Percentiles rank a stretch among this genome's conserved stretches.
Conservation (phyloP, 177 flowering plant genomes). For the Tripterygium wilfordii region DNA sequence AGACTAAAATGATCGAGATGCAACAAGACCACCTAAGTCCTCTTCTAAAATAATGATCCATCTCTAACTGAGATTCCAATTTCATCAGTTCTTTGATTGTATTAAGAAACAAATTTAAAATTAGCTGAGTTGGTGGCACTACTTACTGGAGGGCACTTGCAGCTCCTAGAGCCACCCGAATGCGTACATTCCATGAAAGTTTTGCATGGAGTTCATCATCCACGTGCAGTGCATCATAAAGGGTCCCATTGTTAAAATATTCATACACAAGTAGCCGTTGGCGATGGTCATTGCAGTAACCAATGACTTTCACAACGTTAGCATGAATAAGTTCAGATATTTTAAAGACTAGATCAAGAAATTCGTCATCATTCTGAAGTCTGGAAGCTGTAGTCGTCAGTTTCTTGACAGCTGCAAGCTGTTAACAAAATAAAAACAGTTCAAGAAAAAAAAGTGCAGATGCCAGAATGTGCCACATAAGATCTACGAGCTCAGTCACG, state of each 20-base stretch:
- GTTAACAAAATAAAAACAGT: background rate
- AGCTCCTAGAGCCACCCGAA: slow-evolving; percentile 75
- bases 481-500: background rate
- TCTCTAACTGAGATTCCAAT: background rate
- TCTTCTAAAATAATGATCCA: background rate
- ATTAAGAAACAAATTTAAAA: background rate
- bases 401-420: slow-evolving; percentile 87
- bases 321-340: slow-evolving; percentile 55
- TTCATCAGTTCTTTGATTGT: background rate
- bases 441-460: slow-evolving; percentile 7
- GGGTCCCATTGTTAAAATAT: slow-evolving; percentile 68
- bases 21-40: background rate
- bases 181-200: slow-evolving; percentile 77
- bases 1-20: no score
- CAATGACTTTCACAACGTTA: slow-evolving; percentile 71
- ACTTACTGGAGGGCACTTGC: slow-evolving; percentile 93
- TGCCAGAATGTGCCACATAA: background rate
- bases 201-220: slow-evolving; percentile 49
- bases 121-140: background rate
- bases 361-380: slow-evolving; percentile 45
- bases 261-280: slow-evolving; percentile 69
- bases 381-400: slow-evolving; percentile 35
- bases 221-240: slow-evolving; percentile 76
- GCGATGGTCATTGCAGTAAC: slow-evolving; percentile 84
- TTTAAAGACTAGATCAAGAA: slow-evolving; percentile 55